Evolutionary conservation across 805 yeast genomes (phyloP), one percentile per base, ranked within the genome.

Genomic region (Candida odintsovae): DNA sequence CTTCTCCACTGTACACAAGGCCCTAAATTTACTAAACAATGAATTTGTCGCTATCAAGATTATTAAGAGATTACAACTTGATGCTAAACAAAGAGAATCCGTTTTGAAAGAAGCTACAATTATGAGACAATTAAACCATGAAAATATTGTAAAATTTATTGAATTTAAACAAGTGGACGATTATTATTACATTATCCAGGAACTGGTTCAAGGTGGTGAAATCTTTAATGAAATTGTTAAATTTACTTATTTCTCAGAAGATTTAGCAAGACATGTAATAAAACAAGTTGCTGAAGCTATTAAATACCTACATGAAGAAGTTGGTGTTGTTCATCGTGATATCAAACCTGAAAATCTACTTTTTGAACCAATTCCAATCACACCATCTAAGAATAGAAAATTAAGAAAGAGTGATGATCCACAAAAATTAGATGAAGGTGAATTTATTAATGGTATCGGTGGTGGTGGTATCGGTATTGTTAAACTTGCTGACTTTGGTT

Each of bases 291-390:
- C 80, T 8, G 97, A 94, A 68, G 98, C 98, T 1, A 71, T 94
- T 53, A 95, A 95, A 0, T 94, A 92, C 62, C 73, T 94, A 43
- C 99, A 94, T 65, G 92, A 88, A 58, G 83, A 90, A 21, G 80
- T 86, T 58, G 97, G 97, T 15, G 90, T 94, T 58, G 94, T 90
- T 12, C 99, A 94, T 64, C 77, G 98, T 46, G 99, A 94, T 62
- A 86, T 94, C 52, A 94, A 94, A 67, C 99, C 99, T 0, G 99
- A 89, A 57, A 92, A 94, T 61, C 81, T 92, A 46, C 67, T 92
- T 41, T 72, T 92, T 50, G 96, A 92, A 31, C 58, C 57, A 15
- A 58, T 60, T 19, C 52, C 52, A 11, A 8, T 55, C 15, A 21
- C 44, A 6, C 55, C 58, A 8, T 52, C 57, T 11, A 50, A 43